These are phyloP conservation scores for Insectozyma bohioensis DNA, from an alignment of 1,139 yeast species.

Conservation along the genomic window DNA sequence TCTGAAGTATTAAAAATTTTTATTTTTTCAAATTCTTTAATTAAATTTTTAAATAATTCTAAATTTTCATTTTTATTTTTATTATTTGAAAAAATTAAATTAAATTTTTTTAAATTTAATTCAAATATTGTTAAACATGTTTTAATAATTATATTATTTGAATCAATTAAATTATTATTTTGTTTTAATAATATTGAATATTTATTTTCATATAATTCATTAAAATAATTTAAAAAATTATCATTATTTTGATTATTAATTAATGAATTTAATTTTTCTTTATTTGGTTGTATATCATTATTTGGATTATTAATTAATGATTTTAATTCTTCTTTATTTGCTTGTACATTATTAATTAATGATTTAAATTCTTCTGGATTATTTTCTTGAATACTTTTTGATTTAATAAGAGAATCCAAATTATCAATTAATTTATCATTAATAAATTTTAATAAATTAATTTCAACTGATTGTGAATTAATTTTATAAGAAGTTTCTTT, in stretches of 20 bases:
- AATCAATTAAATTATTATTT: conserved; percentile 7
- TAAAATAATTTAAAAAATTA: conserved; percentile 6
- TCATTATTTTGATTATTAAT: conserved; percentile 3
- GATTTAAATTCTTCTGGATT: too few relatives aligned
- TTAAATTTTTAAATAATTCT: conserved; percentile 6
- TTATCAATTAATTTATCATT: conserved; percentile 8
- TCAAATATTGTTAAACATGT: conserved; percentile 5
- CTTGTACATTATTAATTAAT: too few relatives aligned
- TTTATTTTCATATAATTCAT: conserved; percentile 10
- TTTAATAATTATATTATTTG: conserved; percentile 9
- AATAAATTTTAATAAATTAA: conserved; percentile 8
- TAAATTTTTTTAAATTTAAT: conserved; percentile 5
- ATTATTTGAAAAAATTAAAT: conserved; percentile 6
- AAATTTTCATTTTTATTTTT: too few relatives aligned
- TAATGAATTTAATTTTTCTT: too few relatives aligned
- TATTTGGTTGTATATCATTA: too few relatives aligned
- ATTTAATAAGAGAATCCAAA: too few relatives aligned
- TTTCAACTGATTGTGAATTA: conserved; percentile 9
- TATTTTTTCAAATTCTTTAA: conserved; percentile 10
- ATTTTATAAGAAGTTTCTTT: conserved; percentile 7
- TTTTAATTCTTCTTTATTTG: too few relatives aligned
- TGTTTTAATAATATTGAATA: conserved; percentile 8
- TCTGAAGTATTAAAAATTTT: conserved; percentile 7
- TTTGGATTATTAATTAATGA: too few relatives aligned
- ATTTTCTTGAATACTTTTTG: too few relatives aligned